Base-by-base conservation (phyloP, 345 rosid species). In the Hirschfeldia incana region DNA sequence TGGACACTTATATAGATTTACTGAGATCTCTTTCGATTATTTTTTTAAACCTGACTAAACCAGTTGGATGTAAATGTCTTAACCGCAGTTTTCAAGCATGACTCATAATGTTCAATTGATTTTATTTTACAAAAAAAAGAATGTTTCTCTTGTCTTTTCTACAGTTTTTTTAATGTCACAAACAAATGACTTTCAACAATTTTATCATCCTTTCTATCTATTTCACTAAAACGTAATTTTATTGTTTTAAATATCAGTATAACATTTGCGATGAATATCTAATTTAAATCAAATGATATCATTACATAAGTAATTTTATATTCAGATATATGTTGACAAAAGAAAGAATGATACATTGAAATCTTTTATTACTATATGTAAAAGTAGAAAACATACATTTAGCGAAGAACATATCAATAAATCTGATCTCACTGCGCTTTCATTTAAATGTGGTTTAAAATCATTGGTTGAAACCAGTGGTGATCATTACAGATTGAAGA, bases 401-500 rank as follows among this genome's bases (percentile, higher is more conserved):
- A 9, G 3, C 46, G 61, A 32, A 49, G 17, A 33, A n/a, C 17
- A 26, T 17, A 65, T 36, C 34, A 67, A 28, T 28, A 21, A 8
- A 44, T 30, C 4, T 17, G 0, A 44, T 67, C 5, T 60, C 12
- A 8, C 4, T 36, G n/a, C 34, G 17, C 10, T 63, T 1, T 51
- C 69, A 11, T 34, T 63, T 7, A 21, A 21, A 27, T 63, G 32
- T 34, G 1, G 15, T 36, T 21, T 7, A 13, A 9, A 13, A 46
- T 4, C 27, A 51, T 32, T 34, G 29, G 26, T 26, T 70, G 8
- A 62, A 62, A 61, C 53, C 16, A 42, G 69, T 44, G 68, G 36
- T 69, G 64, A 76, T 69, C 53, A 68, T 68, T 44, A 60, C 12
- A 59, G 44, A 59, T 4, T 12, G 69, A 60, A 60, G 28, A 77